Evolutionary conservation across 139 green algal genomes (phyloP).

Genomic region (Chara braunii): DNA sequence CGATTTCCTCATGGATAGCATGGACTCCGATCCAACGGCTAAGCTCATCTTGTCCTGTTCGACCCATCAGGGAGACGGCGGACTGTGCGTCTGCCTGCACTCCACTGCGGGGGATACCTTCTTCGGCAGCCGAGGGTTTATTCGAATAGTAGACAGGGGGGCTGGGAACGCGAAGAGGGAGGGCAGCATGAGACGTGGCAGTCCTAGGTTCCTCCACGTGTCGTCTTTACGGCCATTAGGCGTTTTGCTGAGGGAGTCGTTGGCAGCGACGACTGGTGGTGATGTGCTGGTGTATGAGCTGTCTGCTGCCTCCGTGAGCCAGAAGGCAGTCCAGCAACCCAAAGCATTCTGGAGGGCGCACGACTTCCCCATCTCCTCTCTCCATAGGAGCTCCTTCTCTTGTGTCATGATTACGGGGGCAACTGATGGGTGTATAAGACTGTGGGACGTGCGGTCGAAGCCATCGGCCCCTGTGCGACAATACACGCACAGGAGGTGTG

Average conservation of each 20-base stretch:
- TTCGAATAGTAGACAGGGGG: too few species aligned
- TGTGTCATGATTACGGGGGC: conserved; percentile 48
- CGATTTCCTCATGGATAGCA: conserved; percentile 29
- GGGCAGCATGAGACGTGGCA: not conserved
- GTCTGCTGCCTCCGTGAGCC: not conserved
- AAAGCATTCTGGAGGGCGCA: conserved; percentile 51
- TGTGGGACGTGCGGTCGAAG: conserved; percentile 24
- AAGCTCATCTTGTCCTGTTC: conserved; percentile 39
- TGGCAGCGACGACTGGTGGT: conserved; percentile 34
- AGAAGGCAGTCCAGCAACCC: conserved; percentile 3
- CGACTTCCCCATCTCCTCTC: conserved; percentile 41
- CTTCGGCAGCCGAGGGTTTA: conserved; percentile 5
- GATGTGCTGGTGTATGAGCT: conserved; percentile 31
- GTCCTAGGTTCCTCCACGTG: conserved; percentile 35
- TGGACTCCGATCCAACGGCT: conserved; percentile 41
- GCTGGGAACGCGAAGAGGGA: too few species aligned
- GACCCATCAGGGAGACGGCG: not conserved
- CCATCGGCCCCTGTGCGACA: conserved; percentile 10
- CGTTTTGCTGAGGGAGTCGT: conserved; percentile 40
- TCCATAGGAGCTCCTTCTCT: conserved; percentile 39
- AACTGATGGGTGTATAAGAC: not conserved
- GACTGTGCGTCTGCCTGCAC: conserved; percentile 46
- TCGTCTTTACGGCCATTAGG: conserved; percentile 54
- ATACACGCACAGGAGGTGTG: not conserved
- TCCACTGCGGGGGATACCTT: conserved; percentile 43